Evolutionary conservation across 2,329 filamentous ascomycete species (phyloP).

Genomic region (Fusarium incarnatum): DNA sequence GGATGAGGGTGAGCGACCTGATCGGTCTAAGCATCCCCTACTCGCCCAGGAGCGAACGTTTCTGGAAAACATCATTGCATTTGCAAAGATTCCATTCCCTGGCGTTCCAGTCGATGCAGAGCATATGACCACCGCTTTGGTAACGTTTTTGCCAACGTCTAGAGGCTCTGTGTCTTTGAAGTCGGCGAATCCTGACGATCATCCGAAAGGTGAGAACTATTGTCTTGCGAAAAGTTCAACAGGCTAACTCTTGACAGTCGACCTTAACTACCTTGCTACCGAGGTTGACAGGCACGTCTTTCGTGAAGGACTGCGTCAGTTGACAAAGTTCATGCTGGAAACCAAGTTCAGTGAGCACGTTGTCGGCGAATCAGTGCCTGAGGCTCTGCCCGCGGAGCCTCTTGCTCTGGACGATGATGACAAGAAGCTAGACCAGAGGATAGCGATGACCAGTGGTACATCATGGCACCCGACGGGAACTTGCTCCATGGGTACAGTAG

Average conservation of each 20-base stretch:
- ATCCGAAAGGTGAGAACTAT: slow-evolving; percentile 36
- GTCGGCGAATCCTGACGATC: slow-evolving; percentile 36
- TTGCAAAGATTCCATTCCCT: slow-evolving; percentile 42
- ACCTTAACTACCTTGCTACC: slow-evolving; percentile 42
- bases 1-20: slow-evolving; percentile 50
- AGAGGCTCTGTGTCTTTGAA: slow-evolving; percentile 37
- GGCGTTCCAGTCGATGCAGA: slow-evolving; percentile 38
- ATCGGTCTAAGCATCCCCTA: slow-evolving; percentile 50
- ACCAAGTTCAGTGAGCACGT: slow-evolving; percentile 36
- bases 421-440: slow-evolving; percentile 38
- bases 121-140: slow-evolving; percentile 40
- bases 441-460: slow-evolving; percentile 50
- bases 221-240: background rate
- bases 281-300: slow-evolving; percentile 43
- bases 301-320: slow-evolving; percentile 39
- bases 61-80: slow-evolving; percentile 40
- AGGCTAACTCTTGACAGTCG: slow-evolving; percentile 22
- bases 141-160: slow-evolving; percentile 44
- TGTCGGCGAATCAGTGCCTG: slow-evolving; percentile 38
- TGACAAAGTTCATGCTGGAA: slow-evolving; percentile 42
- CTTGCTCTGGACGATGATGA: slow-evolving; percentile 32
- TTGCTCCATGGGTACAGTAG: slow-evolving; percentile 65
- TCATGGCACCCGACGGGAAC: slow-evolving; percentile 66
- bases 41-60: slow-evolving; percentile 44
- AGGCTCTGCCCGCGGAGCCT: slow-evolving; percentile 27